Evolutionary conservation across 495 filamentous ascomycete genomes (phyloP).

Genomic region (Penicillium longicatenatum): DNA sequence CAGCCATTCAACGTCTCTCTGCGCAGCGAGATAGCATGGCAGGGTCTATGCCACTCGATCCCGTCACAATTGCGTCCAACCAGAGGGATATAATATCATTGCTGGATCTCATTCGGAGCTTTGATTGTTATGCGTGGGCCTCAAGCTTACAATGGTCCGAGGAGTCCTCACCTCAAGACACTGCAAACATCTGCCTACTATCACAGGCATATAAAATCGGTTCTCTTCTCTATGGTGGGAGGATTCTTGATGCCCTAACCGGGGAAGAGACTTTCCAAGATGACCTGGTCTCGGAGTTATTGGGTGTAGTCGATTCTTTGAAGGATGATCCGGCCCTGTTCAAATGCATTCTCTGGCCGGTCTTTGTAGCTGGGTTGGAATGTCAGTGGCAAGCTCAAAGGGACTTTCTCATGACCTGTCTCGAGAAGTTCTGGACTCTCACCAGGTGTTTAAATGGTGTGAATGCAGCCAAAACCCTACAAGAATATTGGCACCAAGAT

Average conservation of each 20-base stretch:
- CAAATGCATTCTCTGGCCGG: slow-evolving; percentile 61
- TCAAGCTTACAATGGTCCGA: slow-evolving; percentile 33
- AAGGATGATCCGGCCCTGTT: slow-evolving; percentile 47
- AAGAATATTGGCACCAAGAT: slow-evolving; percentile 31
- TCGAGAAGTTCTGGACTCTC: slow-evolving; percentile 40
- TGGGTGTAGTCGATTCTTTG: slow-evolving; percentile 45
- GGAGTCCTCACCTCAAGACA: slow-evolving; percentile 25
- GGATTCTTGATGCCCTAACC: slow-evolving; percentile 33
- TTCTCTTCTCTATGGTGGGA: slow-evolving; percentile 34
- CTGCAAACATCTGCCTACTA: slow-evolving; percentile 24
- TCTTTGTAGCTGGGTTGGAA: slow-evolving; percentile 58
- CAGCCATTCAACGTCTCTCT: slow-evolving; percentile 36
- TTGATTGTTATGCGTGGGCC: slow-evolving; percentile 41
- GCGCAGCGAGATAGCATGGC: slow-evolving; percentile 35
- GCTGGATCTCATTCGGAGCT: slow-evolving; percentile 26
- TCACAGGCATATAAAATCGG: slow-evolving; percentile 36
- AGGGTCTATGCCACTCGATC: slow-evolving; percentile 4
- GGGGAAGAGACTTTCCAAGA: slow-evolving; percentile 22
- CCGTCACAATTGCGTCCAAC: slow-evolving; percentile 5
- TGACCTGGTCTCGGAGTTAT: slow-evolving; percentile 43
- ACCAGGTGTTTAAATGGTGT: slow-evolving; percentile 44
- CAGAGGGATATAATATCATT: slow-evolving; percentile 19
- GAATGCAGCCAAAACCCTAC: slow-evolving; percentile 34
- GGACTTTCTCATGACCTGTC: slow-evolving; percentile 27
- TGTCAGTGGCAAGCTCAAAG: slow-evolving; percentile 30